Evolutionary conservation across 371 early-diverging fungal genomes (phyloP).

Genomic region (Apophysomyces elegans): DNA sequence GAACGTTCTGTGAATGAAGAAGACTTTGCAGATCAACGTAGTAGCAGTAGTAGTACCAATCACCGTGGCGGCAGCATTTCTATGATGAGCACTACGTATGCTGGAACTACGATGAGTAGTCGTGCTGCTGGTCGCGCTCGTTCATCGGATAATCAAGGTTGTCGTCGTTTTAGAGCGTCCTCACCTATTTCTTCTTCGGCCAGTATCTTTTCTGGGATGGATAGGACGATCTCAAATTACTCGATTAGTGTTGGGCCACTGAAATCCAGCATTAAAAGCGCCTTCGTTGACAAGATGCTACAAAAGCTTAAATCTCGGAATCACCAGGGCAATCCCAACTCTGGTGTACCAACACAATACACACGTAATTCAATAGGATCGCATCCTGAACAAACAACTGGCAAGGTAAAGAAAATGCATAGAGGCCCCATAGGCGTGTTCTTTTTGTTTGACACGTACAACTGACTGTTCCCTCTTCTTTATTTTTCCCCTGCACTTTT

Average conservation of each 20-base stretch:
- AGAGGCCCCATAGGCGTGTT: too few relatives aligned
- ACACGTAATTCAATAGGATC: neutral
- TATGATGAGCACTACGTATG: too few relatives aligned
- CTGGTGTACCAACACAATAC: neutral
- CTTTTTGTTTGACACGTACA: too few relatives aligned
- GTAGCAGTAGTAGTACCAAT: neutral
- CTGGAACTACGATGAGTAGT: too few relatives aligned
- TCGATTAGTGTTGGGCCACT: constrained; percentile 10
- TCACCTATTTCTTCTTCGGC: neutral
- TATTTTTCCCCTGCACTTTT: neutral
- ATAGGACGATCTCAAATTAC: constrained; percentile 13
- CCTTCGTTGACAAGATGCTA: constrained; percentile 18
- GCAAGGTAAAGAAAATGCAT: neutral
- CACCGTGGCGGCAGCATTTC: too few relatives aligned
- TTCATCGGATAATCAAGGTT: neutral
- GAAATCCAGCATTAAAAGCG: constrained; percentile 14
- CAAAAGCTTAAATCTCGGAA: constrained; percentile 12
- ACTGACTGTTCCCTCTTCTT: neutral
- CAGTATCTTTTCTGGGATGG: constrained; percentile 14
- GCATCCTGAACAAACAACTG: neutral
- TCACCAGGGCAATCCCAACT: neutral
- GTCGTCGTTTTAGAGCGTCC: neutral
- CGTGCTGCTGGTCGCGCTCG: neutral
- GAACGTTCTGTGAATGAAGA: neutral
- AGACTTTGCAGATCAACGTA: neutral